These are phyloP conservation scores for Acanthamoeba culbertsoni DNA, from an alignment of 208 protist genomes.

Conservation along the genomic window DNA sequence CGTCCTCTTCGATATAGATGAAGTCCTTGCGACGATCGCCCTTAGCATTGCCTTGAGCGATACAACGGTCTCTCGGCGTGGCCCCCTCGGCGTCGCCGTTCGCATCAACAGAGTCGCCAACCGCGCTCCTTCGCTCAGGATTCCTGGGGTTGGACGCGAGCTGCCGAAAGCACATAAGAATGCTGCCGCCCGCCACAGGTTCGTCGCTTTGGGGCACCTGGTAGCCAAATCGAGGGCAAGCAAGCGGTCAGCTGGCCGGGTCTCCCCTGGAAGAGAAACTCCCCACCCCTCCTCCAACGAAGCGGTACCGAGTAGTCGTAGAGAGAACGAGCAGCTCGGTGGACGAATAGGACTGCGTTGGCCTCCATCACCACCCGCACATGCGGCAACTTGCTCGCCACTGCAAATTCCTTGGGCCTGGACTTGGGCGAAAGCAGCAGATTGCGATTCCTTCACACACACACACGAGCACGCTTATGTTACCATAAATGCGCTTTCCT, in stretches of 20 bases:
- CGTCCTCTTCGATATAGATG: constrained; percentile 18
- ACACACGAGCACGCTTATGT: background rate
- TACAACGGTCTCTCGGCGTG: too few relatives aligned
- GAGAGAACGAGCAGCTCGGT: background rate
- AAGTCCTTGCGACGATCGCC: background rate
- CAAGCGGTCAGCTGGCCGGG: background rate
- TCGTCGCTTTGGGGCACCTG: background rate
- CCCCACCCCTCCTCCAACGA: background rate
- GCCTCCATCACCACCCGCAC: constrained; percentile 3
- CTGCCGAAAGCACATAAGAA: background rate
- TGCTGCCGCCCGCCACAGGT: background rate
- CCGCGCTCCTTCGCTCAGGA: background rate
- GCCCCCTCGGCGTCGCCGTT: too few relatives aligned
- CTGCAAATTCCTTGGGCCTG: background rate
- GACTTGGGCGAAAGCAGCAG: constrained; percentile 8
- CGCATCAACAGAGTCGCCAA: too few relatives aligned
- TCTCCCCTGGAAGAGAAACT: background rate
- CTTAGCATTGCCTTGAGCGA: too few relatives aligned
- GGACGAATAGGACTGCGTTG: constrained; percentile 1
- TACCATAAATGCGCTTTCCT: too few relatives aligned
- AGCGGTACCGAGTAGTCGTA: constrained; percentile 11
- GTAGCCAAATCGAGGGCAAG: too few relatives aligned
- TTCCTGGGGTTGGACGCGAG: background rate
- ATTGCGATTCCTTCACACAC: background rate
- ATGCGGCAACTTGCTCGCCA: background rate